Evolutionary conservation across 1,139 yeast species (phyloP).

Genomic region (Zygotorulaspora mrakii): DNA sequence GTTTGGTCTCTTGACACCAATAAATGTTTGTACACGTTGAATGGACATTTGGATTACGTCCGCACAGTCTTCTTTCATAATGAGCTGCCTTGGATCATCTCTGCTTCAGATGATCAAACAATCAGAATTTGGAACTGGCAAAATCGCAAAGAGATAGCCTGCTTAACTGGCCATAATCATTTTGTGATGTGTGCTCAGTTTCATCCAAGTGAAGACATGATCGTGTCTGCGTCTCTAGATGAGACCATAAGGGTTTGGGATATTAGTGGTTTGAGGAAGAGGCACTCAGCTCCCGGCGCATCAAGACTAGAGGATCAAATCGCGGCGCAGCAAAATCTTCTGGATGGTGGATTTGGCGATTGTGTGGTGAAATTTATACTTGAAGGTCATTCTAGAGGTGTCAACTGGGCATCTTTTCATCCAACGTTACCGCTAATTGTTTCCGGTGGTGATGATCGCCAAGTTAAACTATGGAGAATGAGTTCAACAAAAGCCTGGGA

Average conservation of each 20-base stretch:
- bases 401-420: constrained; percentile 97
- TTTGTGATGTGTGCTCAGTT: constrained; percentile 98
- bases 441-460: constrained; percentile 94
- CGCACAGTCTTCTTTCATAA: constrained; percentile 93
- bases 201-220: constrained; percentile 92
- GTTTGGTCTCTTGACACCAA: constrained; percentile 95
- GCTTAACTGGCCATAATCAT: constrained; percentile 96
- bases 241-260: constrained; percentile 99
- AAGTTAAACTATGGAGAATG: constrained; percentile 97
- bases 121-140: constrained; percentile 99
- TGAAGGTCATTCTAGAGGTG: constrained; percentile 98
- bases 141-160: constrained; percentile 94
- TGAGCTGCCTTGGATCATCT: constrained; percentile 95
- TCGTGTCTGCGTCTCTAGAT: constrained; percentile 93
- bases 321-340: constrained; percentile 61
- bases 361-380: constrained; percentile 93
- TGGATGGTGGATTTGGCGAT: constrained; percentile 93
- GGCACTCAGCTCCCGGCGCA: constrained; percentile 77
- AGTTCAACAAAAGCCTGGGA: constrained; percentile 98
- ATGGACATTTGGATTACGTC: constrained; percentile 92
- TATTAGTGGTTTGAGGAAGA: constrained; percentile 89
- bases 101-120: constrained; percentile 97
- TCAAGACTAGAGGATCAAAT: constrained; percentile 66
- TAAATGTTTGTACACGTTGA: constrained; percentile 84
- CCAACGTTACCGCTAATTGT: constrained; percentile 94